Conservation (phyloP, 768 basidiomycete species). For the Lentinula aciculospora region DNA sequence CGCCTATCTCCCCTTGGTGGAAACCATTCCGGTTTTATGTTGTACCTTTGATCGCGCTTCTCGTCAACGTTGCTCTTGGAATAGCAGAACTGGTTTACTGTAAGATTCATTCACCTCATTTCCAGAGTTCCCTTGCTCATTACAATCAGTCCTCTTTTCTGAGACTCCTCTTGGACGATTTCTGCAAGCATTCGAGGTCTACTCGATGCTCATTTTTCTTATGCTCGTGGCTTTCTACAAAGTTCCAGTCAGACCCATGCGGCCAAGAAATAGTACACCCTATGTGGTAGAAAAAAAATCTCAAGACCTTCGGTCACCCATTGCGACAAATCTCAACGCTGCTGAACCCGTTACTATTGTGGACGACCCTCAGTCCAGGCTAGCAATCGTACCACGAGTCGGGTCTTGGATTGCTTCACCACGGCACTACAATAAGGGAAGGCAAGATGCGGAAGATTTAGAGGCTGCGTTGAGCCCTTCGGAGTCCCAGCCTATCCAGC, state of each 20-base stretch:
- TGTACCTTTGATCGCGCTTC: slow-evolving; percentile 45
- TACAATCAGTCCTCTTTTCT: slow-evolving; percentile 52
- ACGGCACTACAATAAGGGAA: slow-evolving; percentile 14
- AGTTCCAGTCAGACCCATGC: slow-evolving; percentile 7
- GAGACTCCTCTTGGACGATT: slow-evolving; percentile 31
- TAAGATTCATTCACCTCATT: slow-evolving; percentile 29
- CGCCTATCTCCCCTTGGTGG: slow-evolving; percentile 32
- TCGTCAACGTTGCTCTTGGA: slow-evolving; percentile 46
- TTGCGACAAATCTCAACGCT: background rate
- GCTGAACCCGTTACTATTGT: background rate
- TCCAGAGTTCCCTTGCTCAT: background rate
- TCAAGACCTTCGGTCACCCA: background rate
- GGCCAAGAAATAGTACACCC: slow-evolving; percentile 10
- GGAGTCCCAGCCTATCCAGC: background rate
- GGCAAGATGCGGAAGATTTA: background rate
- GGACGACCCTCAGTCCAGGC: slow-evolving; percentile 10
- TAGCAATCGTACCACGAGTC: slow-evolving; percentile 19
- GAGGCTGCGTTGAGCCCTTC: background rate
- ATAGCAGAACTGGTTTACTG: slow-evolving; percentile 52
- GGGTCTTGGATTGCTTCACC: slow-evolving; percentile 31
- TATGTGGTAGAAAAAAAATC: slow-evolving; percentile 14
- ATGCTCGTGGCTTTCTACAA: slow-evolving; percentile 41
- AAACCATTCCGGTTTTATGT: slow-evolving; percentile 40
- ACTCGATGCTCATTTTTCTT: slow-evolving; percentile 52
- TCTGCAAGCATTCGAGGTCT: slow-evolving; percentile 56